A percentile compares a stretch with the other conserved stretches of the same genome.
Conservation (phyloP, 192 early-diverging fungal genomes). For the Coemansia sp. region DNA sequence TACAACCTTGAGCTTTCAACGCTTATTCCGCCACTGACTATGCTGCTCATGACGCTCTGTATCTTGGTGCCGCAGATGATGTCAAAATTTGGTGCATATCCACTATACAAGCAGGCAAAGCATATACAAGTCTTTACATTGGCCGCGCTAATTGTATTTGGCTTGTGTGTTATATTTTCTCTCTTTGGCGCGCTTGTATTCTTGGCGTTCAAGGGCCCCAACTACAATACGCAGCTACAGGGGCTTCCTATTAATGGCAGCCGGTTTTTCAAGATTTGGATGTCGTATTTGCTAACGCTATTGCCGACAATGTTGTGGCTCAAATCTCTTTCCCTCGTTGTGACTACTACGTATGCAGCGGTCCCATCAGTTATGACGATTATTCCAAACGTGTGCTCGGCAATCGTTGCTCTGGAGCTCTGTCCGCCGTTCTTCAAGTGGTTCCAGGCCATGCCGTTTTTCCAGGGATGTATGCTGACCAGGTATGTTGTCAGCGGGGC, state of each 20-base stretch:
- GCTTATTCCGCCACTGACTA: background rate
- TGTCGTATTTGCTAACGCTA: background rate
- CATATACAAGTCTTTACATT: background rate
- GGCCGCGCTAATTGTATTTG: background rate
- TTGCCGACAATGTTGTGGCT: background rate
- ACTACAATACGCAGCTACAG: background rate
- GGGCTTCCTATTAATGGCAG: background rate
- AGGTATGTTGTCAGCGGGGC: background rate
- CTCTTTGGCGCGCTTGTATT: background rate
- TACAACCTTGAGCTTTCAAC: background rate
- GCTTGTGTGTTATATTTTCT: background rate
- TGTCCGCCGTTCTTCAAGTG: background rate
- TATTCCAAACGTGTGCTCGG: background rate
- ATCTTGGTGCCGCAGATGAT: background rate
- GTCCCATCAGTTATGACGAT: background rate
- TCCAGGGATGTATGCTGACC: background rate
- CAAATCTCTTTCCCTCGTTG: background rate
- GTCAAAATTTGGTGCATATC: background rate
- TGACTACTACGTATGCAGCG: background rate
- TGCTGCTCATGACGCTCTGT: background rate
- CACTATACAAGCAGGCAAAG: background rate
- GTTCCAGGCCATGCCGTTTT: constrained; percentile 2
- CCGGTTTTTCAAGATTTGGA: background rate
- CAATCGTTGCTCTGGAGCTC: background rate
- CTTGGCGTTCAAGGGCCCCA: background rate